These are phyloP conservation scores for Colletotrichum tabaci DNA, from an alignment of 2,329 filamentous ascomycete genomes.

Conservation along the genomic window DNA sequence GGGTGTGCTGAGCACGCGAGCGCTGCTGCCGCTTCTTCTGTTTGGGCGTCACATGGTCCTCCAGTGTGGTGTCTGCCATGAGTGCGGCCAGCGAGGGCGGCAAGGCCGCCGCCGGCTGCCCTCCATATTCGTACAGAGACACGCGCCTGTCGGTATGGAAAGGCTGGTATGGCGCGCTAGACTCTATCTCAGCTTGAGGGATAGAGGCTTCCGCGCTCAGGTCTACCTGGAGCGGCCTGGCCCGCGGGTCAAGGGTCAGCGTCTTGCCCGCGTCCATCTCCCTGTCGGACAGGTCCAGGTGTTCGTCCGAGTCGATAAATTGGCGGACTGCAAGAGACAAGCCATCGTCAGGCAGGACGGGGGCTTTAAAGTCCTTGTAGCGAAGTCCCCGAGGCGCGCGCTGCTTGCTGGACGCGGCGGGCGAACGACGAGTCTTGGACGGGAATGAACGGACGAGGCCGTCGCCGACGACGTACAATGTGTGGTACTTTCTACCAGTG, in stretches of 20 bases:
- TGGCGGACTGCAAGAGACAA: constrained; percentile 71
- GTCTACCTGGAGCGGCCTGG: constrained; percentile 55
- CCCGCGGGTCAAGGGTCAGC: constrained; percentile 63
- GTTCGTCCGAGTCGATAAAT: constrained; percentile 70
- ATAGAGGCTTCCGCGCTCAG: constrained; percentile 74
- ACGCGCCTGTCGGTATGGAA: constrained; percentile 94
- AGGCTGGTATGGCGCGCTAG: constrained; percentile 94
- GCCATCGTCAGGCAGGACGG: constrained; percentile 71
- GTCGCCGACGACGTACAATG: constrained; percentile 75
- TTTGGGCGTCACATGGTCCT: constrained; percentile 55
- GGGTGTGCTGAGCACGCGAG: constrained; percentile 37
- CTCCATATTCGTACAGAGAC: constrained; percentile 77
- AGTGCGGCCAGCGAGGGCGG: constrained; percentile 56
- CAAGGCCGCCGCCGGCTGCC: constrained; percentile 48
- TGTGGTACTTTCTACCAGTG: constrained; percentile 72
- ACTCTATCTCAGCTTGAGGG: constrained; percentile 90
- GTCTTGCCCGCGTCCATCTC: constrained; percentile 70
- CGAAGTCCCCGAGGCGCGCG: constrained; percentile 69
- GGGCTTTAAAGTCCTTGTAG: constrained; percentile 78
- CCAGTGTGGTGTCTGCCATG: constrained; percentile 58
- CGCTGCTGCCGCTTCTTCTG: constrained; percentile 56
- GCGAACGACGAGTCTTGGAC: constrained; percentile 68
- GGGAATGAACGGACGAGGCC: constrained; percentile 78
- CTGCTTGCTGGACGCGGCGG: constrained; percentile 67
- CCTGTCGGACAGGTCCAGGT: constrained; percentile 67